phyloP scores from a whole-genome alignment of 805 yeast genomes.

The Candida ovalis region DNA sequence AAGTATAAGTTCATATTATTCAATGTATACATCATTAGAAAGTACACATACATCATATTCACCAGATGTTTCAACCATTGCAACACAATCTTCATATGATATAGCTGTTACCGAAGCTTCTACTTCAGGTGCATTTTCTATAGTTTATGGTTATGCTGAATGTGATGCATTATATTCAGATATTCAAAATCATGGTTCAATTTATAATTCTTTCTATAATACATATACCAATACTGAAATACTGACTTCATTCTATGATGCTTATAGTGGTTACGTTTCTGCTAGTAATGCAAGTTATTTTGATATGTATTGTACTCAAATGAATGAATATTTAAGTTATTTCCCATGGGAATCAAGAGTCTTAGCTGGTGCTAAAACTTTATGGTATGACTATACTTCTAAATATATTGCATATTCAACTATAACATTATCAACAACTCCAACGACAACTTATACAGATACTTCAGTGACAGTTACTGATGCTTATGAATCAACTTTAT shows the following conservation, averaged over 20 bases:
- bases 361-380: conserved; percentile 2
- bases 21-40: not conserved
- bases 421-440: conserved; percentile 1
- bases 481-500: not conserved
- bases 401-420: conserved; percentile 1
- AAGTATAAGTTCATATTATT: not conserved
- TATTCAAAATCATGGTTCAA: conserved; percentile 2
- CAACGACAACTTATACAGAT: conserved; percentile 8
- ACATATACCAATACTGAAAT: conserved; percentile 1
- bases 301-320: conserved; percentile 4
- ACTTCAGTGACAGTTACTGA: conserved; percentile 4
- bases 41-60: not conserved
- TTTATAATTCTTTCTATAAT: conserved; percentile 3
- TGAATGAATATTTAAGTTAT: conserved; percentile 2
- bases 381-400: conserved; percentile 2
- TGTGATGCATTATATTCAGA: conserved; percentile 8
- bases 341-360: conserved; percentile 7
- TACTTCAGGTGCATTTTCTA: conserved; percentile 2
- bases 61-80: not conserved
- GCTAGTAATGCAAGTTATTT: not conserved
- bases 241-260: conserved; percentile 1
- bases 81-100: conserved; percentile 1
- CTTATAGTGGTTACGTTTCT: not conserved
- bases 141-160: conserved; percentile 7
- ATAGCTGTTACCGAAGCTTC: not conserved